These are phyloP conservation scores for Peziza echinospora DNA, from an alignment of 495 filamentous ascomycete species.

Conservation along the genomic window DNA sequence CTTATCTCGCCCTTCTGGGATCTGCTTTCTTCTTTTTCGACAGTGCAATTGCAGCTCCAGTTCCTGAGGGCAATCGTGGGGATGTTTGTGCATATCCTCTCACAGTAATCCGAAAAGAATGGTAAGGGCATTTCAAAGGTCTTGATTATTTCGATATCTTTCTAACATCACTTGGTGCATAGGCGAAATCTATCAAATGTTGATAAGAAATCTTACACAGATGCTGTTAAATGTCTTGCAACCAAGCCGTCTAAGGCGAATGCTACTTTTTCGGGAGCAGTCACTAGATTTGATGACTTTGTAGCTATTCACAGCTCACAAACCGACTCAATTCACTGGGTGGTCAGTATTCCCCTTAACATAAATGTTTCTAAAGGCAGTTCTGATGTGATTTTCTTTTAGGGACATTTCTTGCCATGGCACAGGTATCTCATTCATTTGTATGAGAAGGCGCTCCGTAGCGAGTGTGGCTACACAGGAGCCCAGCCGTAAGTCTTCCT, in stretches of 20 bases:
- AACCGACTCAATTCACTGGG: slow-evolving; percentile 36
- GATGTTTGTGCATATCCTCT: too few species aligned
- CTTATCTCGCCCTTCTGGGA: too few species aligned
- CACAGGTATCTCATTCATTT: slow-evolving; percentile 43
- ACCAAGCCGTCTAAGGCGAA: slow-evolving; percentile 25
- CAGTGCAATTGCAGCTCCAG: too few species aligned
- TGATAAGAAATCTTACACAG: slow-evolving; percentile 37
- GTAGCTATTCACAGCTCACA: slow-evolving; percentile 44
- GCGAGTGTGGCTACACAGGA: slow-evolving; percentile 50
- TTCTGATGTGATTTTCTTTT: not conserved
- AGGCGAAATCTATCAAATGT: slow-evolving; percentile 28
- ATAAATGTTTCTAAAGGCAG: slow-evolving; percentile 19
- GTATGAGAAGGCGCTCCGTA: slow-evolving; percentile 43
- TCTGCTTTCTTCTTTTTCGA: too few species aligned
- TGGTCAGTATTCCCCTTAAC: not conserved
- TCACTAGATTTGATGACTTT: slow-evolving; percentile 46
- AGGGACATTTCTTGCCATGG: slow-evolving; percentile 44
- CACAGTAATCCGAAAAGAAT: too few species aligned
- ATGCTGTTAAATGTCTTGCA: slow-evolving; percentile 43
- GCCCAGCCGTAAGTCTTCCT: slow-evolving; percentile 24
- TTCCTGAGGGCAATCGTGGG: too few species aligned
- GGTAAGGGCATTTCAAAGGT: too few species aligned
- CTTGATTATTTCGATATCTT: too few species aligned
- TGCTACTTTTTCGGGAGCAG: slow-evolving; percentile 24
- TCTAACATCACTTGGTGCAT: too few species aligned